Evolutionary conservation across 1,139 yeast genomes (phyloP).

Genomic region (Lodderomyces oxycetoniae): DNA sequence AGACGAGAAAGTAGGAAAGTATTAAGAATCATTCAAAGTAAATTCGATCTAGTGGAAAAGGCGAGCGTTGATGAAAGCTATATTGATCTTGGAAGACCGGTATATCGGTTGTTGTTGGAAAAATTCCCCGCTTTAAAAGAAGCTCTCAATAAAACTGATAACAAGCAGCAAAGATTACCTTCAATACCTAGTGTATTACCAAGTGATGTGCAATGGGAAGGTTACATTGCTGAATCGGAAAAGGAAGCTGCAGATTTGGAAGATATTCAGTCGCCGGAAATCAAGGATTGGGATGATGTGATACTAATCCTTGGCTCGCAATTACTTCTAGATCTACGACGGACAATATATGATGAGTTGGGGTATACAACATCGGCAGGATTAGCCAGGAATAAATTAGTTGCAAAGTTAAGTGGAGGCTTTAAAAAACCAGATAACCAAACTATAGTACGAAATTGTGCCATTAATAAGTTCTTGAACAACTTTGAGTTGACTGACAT

Average conservation of each 20-base stretch:
- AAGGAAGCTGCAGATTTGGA: constrained; percentile 11
- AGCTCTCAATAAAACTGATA: constrained; percentile 14
- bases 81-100: constrained; percentile 63
- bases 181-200: constrained; percentile 46
- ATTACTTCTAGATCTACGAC: constrained; percentile 50
- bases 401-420: constrained; percentile 90
- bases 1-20: constrained; percentile 82
- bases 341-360: constrained; percentile 46
- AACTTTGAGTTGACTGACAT: constrained; percentile 67
- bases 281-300: constrained; percentile 82
- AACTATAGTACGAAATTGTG: constrained; percentile 56
- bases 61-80: constrained; percentile 96
- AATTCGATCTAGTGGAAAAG: constrained; percentile 73
- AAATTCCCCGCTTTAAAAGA: constrained; percentile 25
- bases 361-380: constrained; percentile 93
- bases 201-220: constrained; percentile 22
- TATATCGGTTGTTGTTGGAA: constrained; percentile 21
- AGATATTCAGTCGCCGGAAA: constrained; percentile 6
- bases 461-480: constrained; percentile 49
- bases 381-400: constrained; percentile 63
- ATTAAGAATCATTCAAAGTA: constrained; percentile 50
- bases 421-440: constrained; percentile 82
- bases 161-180: constrained; percentile 33
- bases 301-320: constrained; percentile 62
- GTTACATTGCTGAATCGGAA: constrained; percentile 21